A percentile compares a stretch with the other conserved stretches of the same genome.
phyloP scores from a whole-genome alignment of 352 stramenopile genomes.

The Thalassiosira ordinaria region DNA sequence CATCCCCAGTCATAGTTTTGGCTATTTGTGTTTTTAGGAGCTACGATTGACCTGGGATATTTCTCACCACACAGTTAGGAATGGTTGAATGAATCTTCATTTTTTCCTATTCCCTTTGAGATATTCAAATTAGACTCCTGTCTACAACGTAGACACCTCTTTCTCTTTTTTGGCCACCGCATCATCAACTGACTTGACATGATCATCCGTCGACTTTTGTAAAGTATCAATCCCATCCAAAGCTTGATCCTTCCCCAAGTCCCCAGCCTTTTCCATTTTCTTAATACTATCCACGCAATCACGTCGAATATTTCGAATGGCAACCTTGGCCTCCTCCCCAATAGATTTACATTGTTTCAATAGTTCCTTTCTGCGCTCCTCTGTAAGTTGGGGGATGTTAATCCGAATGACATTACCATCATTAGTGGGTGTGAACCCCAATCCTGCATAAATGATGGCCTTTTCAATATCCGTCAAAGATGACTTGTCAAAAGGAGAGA shows the following conservation, averaged over 20 bases:
- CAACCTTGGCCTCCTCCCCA: conserved; percentile 86
- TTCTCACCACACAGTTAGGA: too few species aligned
- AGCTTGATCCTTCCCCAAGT: conserved; percentile 85
- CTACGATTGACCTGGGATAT: too few species aligned
- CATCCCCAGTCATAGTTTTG: too few species aligned
- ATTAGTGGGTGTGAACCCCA: conserved; percentile 87
- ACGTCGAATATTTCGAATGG: conserved; percentile 87
- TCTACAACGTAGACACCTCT: conserved; percentile 88
- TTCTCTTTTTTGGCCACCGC: conserved; percentile 88
- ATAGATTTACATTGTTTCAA: conserved; percentile 88
- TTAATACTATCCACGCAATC: conserved; percentile 88
- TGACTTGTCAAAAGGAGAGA: conserved; percentile 87
- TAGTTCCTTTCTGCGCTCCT: conserved; percentile 89
- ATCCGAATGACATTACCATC: conserved; percentile 88
- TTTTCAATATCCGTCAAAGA: conserved; percentile 83
- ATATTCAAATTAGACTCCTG: too few species aligned
- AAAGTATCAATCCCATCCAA: conserved; percentile 85
- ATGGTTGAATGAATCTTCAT: too few species aligned
- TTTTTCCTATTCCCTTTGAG: too few species aligned
- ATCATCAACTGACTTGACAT: conserved; percentile 87
- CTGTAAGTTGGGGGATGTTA: conserved; percentile 89
- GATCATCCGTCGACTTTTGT: conserved; percentile 88
- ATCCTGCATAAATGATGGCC: conserved; percentile 85
- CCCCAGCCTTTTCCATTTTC: conserved; percentile 87
- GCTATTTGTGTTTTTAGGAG: too few species aligned